Evolutionary conservation across 2,329 filamentous ascomycete species (phyloP).

Genomic region (Aspergillus aculeatus): DNA sequence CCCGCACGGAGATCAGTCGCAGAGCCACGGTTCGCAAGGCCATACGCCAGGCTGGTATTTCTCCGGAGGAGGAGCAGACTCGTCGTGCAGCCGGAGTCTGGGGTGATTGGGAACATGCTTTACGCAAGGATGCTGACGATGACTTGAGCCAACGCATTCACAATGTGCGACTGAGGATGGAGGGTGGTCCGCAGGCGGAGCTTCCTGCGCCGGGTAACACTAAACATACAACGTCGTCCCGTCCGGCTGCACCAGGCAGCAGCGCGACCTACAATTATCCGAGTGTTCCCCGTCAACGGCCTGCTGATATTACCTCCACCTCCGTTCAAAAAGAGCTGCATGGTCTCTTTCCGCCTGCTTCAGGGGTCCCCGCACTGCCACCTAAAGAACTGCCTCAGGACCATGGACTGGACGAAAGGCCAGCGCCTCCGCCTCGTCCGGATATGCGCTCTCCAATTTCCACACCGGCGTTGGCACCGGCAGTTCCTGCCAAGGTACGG

Average conservation of each 20-base stretch:
- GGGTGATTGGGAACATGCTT: constrained; percentile 53
- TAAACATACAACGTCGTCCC: constrained; percentile 14
- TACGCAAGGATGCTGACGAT: constrained; percentile 37
- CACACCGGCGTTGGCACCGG: constrained; percentile 18
- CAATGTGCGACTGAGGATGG: constrained; percentile 47
- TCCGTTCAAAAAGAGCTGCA: constrained; percentile 18
- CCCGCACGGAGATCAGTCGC: constrained; percentile 68
- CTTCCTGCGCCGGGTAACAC: constrained; percentile 8
- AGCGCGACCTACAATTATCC: constrained; percentile 44
- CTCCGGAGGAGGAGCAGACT: constrained; percentile 57
- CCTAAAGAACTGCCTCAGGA: constrained; percentile 34
- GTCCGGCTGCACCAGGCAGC: constrained; percentile 19
- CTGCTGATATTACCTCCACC: constrained; percentile 24
- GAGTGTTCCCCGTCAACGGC: constrained; percentile 39
- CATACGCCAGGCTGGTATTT: constrained; percentile 57
- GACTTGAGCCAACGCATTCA: constrained; percentile 55
- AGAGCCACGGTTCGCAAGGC: constrained; percentile 62
- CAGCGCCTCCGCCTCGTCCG: constrained; percentile 26
- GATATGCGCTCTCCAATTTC: constrained; percentile 23
- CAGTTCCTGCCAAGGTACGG: constrained; percentile 29
- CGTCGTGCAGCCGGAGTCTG: constrained; percentile 55
- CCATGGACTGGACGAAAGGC: constrained; percentile 17
- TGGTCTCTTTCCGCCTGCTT: constrained; percentile 19
- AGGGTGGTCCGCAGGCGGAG: constrained; percentile 18
- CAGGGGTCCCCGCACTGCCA: constrained; percentile 38